Base-by-base conservation (phyloP, 176 grass and related monocot genomes). In the Hordeum marinum region DNA sequence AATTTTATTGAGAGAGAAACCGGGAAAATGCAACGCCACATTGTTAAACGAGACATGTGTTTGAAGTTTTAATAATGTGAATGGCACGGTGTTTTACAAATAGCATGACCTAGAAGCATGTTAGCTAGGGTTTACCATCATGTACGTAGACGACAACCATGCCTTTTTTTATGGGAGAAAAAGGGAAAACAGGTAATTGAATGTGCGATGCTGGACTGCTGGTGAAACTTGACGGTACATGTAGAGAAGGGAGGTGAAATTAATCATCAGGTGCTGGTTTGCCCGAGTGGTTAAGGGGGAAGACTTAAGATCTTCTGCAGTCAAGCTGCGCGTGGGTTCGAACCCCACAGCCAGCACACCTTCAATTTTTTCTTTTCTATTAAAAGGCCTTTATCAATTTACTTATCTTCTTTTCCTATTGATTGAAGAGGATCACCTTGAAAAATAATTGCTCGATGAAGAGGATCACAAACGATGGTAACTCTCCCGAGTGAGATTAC, bases 231-330 rank as follows among this genome's bases (percentile, higher is more conserved):
- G 0, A 41, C 0, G 8, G 1, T 18, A 1, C 15, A 55, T 55
- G 18, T 55, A 52, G 0, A 0, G 0, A 0, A 0, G 6, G 7
- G 17, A 20, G 0, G 0, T 18, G 0, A 55, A 55, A 21, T 1
- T 8, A 0, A 3, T 0, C 6, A 20, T 0, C 1, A 0, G 18
- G 2, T 9, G 54, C 54, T 57, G 54, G 54, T 57, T 57, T 57
- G 54, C 54, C 89, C 89, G 91, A 93, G 91, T 93, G 91, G 91
- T 93, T 96, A 93, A 96, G 89, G 94, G 91, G 91, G 91, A 91
- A 96, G 91, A 93, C 91, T 93, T 91, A 93, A 93, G 93, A 92
- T 92, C 90, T 92, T 91, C 80, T 94, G 92, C 86, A 89, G 76
- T 26, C 2, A 85, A 91, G 89, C 46, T 91, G 88, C 86, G 92